phyloP scores from a whole-genome alignment of 306 rosid species.

The Mimosa bimucronata region DNA sequence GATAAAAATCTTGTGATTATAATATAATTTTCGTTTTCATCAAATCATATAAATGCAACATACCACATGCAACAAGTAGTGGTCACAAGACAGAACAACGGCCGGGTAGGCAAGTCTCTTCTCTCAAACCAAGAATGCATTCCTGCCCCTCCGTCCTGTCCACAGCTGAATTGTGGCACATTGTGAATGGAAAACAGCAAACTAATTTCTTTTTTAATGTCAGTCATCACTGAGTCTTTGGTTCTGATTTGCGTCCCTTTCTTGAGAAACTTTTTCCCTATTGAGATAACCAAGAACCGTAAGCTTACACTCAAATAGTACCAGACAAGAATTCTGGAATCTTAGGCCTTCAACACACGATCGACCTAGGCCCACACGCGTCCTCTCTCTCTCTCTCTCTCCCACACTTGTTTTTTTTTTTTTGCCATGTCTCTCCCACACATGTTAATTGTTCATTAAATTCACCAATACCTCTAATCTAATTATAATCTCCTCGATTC shows the following conservation, averaged over 20 bases:
- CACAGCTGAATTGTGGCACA: background rate
- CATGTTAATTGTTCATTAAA: conserved; percentile 17
- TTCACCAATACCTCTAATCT: background rate
- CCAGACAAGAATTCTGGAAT: conserved; percentile 24
- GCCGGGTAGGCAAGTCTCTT: background rate
- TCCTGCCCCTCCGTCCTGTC: conserved; percentile 2
- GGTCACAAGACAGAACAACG: background rate
- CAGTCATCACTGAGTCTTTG: background rate
- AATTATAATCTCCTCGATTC: conserved; percentile 10
- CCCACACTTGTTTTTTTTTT: conserved; percentile 28
- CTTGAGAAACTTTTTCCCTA: conserved; percentile 3
- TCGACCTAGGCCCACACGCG: conserved; percentile 30
- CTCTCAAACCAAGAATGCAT: background rate
- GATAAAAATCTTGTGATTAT: too few relatives aligned
- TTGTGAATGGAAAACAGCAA: background rate
- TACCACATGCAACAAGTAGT: conserved; percentile 23
- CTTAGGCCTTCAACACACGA: background rate
- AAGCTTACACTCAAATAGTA: conserved; percentile 25
- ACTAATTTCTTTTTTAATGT: background rate
- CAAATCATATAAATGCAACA: background rate
- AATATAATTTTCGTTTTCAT: too few relatives aligned
- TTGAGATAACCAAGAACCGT: conserved; percentile 21
- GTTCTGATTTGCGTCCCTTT: conserved; percentile 33
- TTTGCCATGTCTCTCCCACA: conserved; percentile 28
- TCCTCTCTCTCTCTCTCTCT: conserved; percentile 31